Conservation (phyloP, 805 yeast species). For the Zygosaccharomyces bisporus region DNA sequence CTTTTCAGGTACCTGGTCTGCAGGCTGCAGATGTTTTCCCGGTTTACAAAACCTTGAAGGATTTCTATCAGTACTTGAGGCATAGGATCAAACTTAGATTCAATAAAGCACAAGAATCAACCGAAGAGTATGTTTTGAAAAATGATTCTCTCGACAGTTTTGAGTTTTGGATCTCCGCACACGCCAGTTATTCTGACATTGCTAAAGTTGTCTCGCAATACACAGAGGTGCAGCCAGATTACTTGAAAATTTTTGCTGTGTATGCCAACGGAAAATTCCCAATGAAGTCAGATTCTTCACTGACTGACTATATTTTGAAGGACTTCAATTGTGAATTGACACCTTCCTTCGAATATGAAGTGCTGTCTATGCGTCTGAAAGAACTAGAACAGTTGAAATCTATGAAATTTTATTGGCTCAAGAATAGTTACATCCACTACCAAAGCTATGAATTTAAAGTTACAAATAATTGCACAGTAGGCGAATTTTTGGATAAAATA, state of each 20-base stretch:
- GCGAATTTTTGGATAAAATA: constrained; percentile 52
- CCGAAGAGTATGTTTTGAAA: constrained; percentile 30
- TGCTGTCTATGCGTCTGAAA: constrained; percentile 65
- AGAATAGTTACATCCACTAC: constrained; percentile 65
- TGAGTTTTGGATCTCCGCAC: constrained; percentile 67
- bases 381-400: constrained; percentile 75
- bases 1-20: constrained; percentile 25
- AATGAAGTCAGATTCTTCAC: constrained; percentile 33
- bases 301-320: constrained; percentile 38
- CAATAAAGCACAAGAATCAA: constrained; percentile 23
- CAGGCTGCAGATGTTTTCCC: constrained; percentile 28
- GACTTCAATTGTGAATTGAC: constrained; percentile 35
- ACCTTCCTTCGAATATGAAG: constrained; percentile 67
- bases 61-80: constrained; percentile 51
- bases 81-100: constrained; percentile 60
- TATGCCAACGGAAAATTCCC: constrained; percentile 57
- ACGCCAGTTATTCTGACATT: constrained; percentile 55
- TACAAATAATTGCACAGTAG: constrained; percentile 56
- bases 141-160: constrained; percentile 31
- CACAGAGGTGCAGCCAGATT: constrained; percentile 53
- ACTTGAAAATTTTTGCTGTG: constrained; percentile 62
- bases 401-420: constrained; percentile 66
- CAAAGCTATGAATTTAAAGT: constrained; percentile 66
- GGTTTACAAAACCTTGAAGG: constrained; percentile 39
- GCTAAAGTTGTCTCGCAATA: constrained; percentile 56